Evolutionary conservation across 805 yeast species (phyloP), one percentile per base, ranked within the genome.

Genomic region (Kuraishia piskuri): DNA sequence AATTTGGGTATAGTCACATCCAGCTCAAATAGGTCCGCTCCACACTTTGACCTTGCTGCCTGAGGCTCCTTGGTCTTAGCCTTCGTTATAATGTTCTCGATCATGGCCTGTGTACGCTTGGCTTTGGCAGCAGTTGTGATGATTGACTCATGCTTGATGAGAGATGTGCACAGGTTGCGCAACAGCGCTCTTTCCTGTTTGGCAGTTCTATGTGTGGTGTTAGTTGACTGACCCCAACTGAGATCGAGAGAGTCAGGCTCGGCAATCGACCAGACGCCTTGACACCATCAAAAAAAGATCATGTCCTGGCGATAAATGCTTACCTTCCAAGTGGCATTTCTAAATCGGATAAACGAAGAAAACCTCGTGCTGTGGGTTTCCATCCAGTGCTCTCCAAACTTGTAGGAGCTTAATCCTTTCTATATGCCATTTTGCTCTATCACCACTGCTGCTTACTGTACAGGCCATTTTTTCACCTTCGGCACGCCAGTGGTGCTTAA

Each of bases 81-180:
- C 58, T 79, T 74, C 3, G 83, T 77, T 58, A 88, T 83, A 48
- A 86, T 64, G 56, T 77, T 78, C 58, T 88, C 92, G 1, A 85
- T 82, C 45, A 77, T 65, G 36, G 79, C 73, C 55, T 82, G 86
- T 0, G 90, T 79, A 56, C 82, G 82, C 65, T 82, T 84, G 50
- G 92, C 91, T 66, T 85, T 86, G 24, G 88, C 86, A 57, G 78
- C 79, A 1, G 95, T 87, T 0, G 94, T 86, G 5, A 80, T 76
- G 53, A 87, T 80, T 20, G 85, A 75, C 60, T 86, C 94, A 60
- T 86, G 81, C 66, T 84, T 84, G 37, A 87, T 73, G 40, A 87
- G 67, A 12, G 87, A 83, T 2, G 88, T 75, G 21, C 81, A 88
- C 61, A 86, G 69, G 63, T 87, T 86, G 59, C 83, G 76, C 63